phyloP scores from a whole-genome alignment of 1,284 basidiomycete genomes.

The Leccinum huronense region DNA sequence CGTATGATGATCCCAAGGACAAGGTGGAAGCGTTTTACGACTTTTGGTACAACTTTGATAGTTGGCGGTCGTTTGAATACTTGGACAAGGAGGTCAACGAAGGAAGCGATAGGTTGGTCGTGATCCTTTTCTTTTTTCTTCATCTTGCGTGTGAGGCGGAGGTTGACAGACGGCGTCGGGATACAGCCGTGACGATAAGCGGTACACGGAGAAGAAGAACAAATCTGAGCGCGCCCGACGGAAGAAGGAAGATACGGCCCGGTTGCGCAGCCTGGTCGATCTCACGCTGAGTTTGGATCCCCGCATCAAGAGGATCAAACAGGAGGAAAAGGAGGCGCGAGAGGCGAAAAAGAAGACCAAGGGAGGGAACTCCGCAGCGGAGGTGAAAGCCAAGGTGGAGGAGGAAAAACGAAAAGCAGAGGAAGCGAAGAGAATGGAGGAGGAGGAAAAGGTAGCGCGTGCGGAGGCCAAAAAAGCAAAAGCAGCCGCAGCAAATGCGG shows the following conservation, averaged over 20 bases:
- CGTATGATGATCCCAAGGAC: slow-evolving; percentile 70
- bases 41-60: slow-evolving; percentile 99
- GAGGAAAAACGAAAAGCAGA: slow-evolving; percentile 67
- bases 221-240: slow-evolving; percentile 92
- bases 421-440: slow-evolving; percentile 44
- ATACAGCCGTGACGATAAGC: slow-evolving; percentile 92
- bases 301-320: slow-evolving; percentile 96
- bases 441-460: slow-evolving; percentile 46
- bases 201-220: slow-evolving; percentile 99
- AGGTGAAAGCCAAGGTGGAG: slow-evolving; percentile 63
- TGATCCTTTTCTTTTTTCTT: neutral
- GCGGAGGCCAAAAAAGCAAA: slow-evolving; percentile 85
- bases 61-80: slow-evolving; percentile 98
- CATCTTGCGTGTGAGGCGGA: neutral
- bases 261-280: slow-evolving; percentile 88
- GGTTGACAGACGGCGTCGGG: slow-evolving; percentile 12
- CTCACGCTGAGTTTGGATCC: slow-evolving; percentile 84
- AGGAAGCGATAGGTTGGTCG: slow-evolving; percentile 86
- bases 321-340: slow-evolving; percentile 92
- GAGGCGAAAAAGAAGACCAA: slow-evolving; percentile 87
- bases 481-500: slow-evolving; percentile 82
- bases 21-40: slow-evolving; percentile 95
- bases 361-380: slow-evolving; percentile 40
- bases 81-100: slow-evolving; percentile 99
- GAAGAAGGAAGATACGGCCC: slow-evolving; percentile 98